Base-by-base conservation (phyloP, 108 stramenopile genomes). In the Nitzschia putrida region DNA sequence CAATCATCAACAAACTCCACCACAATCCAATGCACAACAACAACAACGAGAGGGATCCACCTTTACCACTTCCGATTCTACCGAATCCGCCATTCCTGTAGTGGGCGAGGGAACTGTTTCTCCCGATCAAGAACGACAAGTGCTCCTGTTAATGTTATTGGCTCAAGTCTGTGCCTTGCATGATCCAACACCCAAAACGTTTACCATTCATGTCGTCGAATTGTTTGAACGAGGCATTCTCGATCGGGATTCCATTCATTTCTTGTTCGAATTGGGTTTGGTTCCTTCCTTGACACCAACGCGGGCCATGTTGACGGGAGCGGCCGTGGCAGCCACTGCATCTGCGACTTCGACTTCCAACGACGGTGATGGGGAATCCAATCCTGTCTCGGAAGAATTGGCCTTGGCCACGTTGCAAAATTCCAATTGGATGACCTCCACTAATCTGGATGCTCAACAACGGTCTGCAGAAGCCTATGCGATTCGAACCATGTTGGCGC, bases 181-280 rank as follows among this genome's bases (percentile, higher is more conserved):
- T 69, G 94, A 95, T 65, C 84, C 94, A 37, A 95, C 97, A 0
- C 97, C 97, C 10, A 85, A 89, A 60, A 96, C 95, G n/a, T 97
- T 95, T 76, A 91, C 90, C 0, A 88, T 91, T 16, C 91, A 97
- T 61, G 94, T 95, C 0, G 66, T 97, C 53, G 83, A 83, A 34
- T 66, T 97, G 44, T 97, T 86, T 73, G 95, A 96, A 73, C 59
- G 88, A 52, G 95, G 93, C 3, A 89, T 97, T 42, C 64, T 97
- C 55, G 96, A 95, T 79, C 60, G 78, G 38, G 66, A 89, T 41
- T 86, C 91, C 50, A 90, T 97, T 66, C 84, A 81, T 56, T 96
- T 95, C 72, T 68, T 97, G 54, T 94, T 86, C 57, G 93, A 97
- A 55, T 65, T 96, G 53, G 92, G 94, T 23, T 81, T 97, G 60